A percentile compares a stretch with the other conserved stretches of the same genome.
These are phyloP conservation scores for Dittrichia graveolens DNA, from an alignment of 129 eudicot genomes.

Conservation along the genomic window DNA sequence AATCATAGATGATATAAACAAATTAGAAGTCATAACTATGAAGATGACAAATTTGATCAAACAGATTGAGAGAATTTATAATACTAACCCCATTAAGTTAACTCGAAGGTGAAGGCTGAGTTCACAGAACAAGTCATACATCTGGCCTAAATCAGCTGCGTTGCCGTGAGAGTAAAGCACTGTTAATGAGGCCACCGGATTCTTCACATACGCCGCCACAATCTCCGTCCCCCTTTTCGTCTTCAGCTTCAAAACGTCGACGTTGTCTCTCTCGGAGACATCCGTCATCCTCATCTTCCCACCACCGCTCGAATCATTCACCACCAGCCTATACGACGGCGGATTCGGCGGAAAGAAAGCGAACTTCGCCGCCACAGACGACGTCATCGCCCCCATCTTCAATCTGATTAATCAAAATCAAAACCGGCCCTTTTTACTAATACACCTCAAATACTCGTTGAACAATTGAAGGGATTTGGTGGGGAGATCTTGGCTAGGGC, in stretches of 20 bases:
- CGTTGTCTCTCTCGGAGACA: slow-evolving; percentile 73
- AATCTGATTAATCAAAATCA: background rate
- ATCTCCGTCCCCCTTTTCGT: slow-evolving; percentile 81
- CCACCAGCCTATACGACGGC: slow-evolving; percentile 77
- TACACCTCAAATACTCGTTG: slow-evolving; percentile 10
- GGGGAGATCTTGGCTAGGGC: slow-evolving; percentile 28
- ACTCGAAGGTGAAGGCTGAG: slow-evolving; percentile 84
- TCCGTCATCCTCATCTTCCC: slow-evolving; percentile 75
- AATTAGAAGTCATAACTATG: background rate
- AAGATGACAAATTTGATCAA: background rate
- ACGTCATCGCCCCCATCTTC: slow-evolving; percentile 89
- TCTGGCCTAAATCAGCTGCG: slow-evolving; percentile 99
- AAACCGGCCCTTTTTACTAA: slow-evolving; percentile 4
- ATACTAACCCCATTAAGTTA: slow-evolving; percentile 81
- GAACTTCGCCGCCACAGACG: slow-evolving; percentile 93
- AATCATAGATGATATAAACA: background rate
- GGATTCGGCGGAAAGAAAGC: slow-evolving; percentile 96
- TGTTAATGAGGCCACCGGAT: slow-evolving; percentile 76
- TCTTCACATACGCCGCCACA: slow-evolving; percentile 71
- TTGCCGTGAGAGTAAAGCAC: slow-evolving; percentile 93
- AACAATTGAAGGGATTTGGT: slow-evolving; percentile 8
- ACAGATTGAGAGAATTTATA: background rate
- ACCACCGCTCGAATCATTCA: slow-evolving; percentile 37
- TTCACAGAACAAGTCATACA: slow-evolving; percentile 79
- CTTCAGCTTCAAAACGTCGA: slow-evolving; percentile 75